Conservation (phyloP, 345 rosid species). For the Stellera chamaejasme region DNA sequence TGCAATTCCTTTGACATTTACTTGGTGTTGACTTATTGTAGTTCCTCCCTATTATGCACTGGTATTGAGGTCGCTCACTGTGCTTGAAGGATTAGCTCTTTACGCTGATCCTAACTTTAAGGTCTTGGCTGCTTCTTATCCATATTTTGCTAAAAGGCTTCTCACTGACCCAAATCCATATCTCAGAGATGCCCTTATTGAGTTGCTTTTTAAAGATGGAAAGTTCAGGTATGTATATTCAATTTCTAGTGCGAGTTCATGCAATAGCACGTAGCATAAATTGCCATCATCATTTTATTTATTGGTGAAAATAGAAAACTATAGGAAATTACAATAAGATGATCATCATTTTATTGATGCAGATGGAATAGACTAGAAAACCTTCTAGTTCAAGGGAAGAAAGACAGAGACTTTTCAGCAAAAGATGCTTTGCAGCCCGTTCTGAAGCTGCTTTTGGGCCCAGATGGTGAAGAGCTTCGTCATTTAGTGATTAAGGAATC, state of each 20-base stretch:
- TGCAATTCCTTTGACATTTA: too few relatives aligned
- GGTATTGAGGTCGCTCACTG: constrained; percentile 93
- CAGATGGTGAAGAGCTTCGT: constrained; percentile 79
- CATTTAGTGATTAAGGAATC: constrained; percentile 75
- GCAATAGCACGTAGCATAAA: constrained; percentile 4
- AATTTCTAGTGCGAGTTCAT: not conserved
- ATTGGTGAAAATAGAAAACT: too few relatives aligned
- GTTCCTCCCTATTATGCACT: constrained; percentile 94
- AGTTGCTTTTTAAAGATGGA: constrained; percentile 95
- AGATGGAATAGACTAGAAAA: constrained; percentile 97
- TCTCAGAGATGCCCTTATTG: constrained; percentile 92
- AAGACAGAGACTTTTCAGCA: constrained; percentile 86
- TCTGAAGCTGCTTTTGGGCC: constrained; percentile 58
- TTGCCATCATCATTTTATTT: constrained; percentile 7
- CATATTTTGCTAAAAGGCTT: constrained; percentile 96
- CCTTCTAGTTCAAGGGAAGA: constrained; percentile 81
- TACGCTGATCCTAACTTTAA: constrained; percentile 89
- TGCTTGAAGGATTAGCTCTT: constrained; percentile 93
- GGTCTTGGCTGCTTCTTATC: constrained; percentile 93
- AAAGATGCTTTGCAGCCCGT: constrained; percentile 92
- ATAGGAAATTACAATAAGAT: too few relatives aligned
- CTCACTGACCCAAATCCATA: constrained; percentile 96
- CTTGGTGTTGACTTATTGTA: constrained; percentile 26
- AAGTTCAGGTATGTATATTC: constrained; percentile 52
- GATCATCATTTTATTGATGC: constrained; percentile 16